phyloP scores from a whole-genome alignment of 306 rosid genomes.

The Lotus japonicus region DNA sequence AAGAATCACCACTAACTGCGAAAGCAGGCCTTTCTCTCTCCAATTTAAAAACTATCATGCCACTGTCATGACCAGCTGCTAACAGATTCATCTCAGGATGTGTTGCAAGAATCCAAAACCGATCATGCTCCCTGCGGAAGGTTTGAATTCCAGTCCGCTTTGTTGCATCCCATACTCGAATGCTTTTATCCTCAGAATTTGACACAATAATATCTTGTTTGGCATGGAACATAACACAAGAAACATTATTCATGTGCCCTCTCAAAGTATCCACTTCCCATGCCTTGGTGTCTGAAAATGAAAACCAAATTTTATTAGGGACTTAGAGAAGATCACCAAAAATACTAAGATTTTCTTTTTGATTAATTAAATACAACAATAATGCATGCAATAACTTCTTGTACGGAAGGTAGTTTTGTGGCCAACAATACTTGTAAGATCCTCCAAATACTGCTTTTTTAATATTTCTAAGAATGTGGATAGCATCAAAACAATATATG shows the following conservation, averaged over 20 bases:
- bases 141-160: constrained; percentile 94
- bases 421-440: constrained; percentile 3
- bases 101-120: constrained; percentile 94
- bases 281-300: constrained; percentile 84
- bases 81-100: constrained; percentile 96
- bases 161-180: constrained; percentile 93
- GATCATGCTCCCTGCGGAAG: constrained; percentile 91
- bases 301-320: constrained; percentile 3
- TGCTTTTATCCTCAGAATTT: constrained; percentile 95
- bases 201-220: constrained; percentile 94
- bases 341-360: not conserved
- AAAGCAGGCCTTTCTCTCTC: constrained; percentile 95
- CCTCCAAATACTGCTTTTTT: not conserved
- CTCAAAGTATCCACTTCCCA: constrained; percentile 98
- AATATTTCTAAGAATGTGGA: not conserved
- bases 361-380: not conserved
- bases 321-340: not conserved
- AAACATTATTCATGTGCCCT: constrained; percentile 96
- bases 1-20: constrained; percentile 71
- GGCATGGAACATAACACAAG: constrained; percentile 94
- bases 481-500: not conserved
- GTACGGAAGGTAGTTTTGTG: not conserved
- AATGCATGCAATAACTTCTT: constrained; percentile 3
- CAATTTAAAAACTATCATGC: constrained; percentile 89
- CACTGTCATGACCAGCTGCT: constrained; percentile 99